Evolutionary conservation across 2,329 filamentous ascomycete genomes (phyloP), one percentile per base, ranked within the genome.

Genomic region (Emergomyces africanus): DNA sequence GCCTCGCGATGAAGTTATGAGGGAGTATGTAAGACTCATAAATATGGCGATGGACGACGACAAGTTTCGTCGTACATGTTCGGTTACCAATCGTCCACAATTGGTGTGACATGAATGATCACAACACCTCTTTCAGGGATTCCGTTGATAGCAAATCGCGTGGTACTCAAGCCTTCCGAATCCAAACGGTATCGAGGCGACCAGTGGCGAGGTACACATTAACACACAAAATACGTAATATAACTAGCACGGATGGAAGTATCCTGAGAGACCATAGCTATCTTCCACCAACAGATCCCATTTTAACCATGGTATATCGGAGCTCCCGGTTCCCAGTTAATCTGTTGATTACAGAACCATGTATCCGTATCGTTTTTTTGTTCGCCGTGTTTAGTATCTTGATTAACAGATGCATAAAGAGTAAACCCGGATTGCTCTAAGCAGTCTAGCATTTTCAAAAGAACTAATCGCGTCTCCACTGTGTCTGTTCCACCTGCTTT

Each of bases 391-490:
- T 64, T 50, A 25, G 64, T 59, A 59, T 66, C 60, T 58, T 74
- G 71, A 60, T 74, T 70, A 33, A 76, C 65, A 60, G 71, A 72
- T 1, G 71, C 70, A 65, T 75, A 75, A 15, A 75, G 66, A 53
- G 67, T 70, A 68, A 72, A 75, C 1, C 73, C 73, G 55, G 71
- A 66, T 3, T 62, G 63, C 60, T 75, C 74, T 30, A 75, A 62
- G 15, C 60, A 61, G 51, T 70, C 70, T 60, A 74, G 59, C 61
- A 75, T 61, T 44, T 60, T 68, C 61, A 75, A 62, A 42, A 75
- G 54, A 53, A 74, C 56, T 55, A 70, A 61, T 28, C 72, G 66
- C 12, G 67, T 69, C n/a, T 58, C 65, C 67, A 75, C 71, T 2
- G 72, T 73, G 55, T 72, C 68, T 49, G 67, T 67, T 0, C 71